Evolutionary conservation across 108 stramenopile genomes (phyloP), one percentile per base, ranked within the genome.

Genomic region (Cyclotella kingstonii): DNA sequence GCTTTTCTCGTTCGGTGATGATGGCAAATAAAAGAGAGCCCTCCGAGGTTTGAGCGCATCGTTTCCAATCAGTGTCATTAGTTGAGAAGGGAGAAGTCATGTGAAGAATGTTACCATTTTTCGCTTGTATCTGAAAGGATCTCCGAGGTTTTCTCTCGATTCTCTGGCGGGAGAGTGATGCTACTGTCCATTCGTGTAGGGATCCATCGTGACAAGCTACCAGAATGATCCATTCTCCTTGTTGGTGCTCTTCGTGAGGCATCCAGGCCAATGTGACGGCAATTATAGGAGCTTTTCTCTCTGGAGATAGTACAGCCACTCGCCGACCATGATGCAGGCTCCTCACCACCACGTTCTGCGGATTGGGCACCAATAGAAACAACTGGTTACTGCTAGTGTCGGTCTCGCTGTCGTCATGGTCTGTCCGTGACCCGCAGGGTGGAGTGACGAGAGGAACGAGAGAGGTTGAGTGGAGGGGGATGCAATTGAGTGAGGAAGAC

Each of bases 151-250:
- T 46, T 22, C 56, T 25, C 31, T 17, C 44, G 12, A n/a, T 46
- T 25, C n/a, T 54, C 30, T 30, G 52, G 42, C 7, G 51, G 4
- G 55, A 57, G 10, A 68, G 47, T 21, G 46, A 50, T n/a, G 70
- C 9, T 21, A 56, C 53, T 6, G 70, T 5, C 73, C 73, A 74
- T 25, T 74, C 73, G 15, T 60, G 73, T 8, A 74, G 10, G 14
- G 53, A 51, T 33, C 66, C 54, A 48, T 68, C 51, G 25, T 28
- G 27, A 18, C 67, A 75, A 26, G 60, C 73, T 10, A 67, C 73
- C 8, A 75, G 45, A 27, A 68, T 49, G 15, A 75, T 60, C 73
- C 66, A 75, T 54, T 68, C 73, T 29, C 60, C 66, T 0, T 15
- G 33, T 14, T 33, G 26, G 39, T 55, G 48, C 0, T 52, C 58